phyloP scores from a whole-genome alignment of 164 flowering plant species.

The Tetrastigma voinierianum region DNA sequence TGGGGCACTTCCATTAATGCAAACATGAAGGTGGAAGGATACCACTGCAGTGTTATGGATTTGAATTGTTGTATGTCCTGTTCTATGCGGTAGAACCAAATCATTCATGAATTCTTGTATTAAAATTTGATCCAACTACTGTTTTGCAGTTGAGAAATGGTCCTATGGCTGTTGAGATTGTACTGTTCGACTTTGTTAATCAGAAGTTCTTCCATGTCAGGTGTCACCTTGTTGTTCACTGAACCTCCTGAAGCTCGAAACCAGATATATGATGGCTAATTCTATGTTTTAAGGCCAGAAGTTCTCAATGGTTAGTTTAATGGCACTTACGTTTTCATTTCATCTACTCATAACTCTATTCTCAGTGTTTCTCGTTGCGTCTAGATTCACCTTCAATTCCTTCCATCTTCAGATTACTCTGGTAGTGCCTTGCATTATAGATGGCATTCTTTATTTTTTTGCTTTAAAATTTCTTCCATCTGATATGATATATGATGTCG shows the following conservation, averaged over 20 bases:
- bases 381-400: background rate
- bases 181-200: slow-evolving; percentile 20
- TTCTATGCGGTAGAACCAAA: background rate
- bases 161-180: slow-evolving; percentile 19
- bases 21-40: background rate
- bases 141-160: slow-evolving; percentile 21
- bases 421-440: background rate
- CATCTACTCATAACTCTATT: background rate
- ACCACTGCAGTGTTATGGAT: too few relatives aligned
- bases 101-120: background rate
- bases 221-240: slow-evolving; percentile 83
- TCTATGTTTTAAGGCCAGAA: slow-evolving; percentile 96
- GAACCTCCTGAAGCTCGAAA: slow-evolving; percentile 93
- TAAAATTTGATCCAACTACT: background rate
- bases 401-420: slow-evolving; percentile 4
- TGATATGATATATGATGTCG: background rate
- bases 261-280: slow-evolving; percentile 85
- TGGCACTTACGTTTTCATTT: background rate
- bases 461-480: too few relatives aligned
- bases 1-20: background rate
- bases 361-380: background rate
- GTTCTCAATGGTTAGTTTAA: slow-evolving; percentile 67
- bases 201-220: slow-evolving; percentile 37
- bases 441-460: too few relatives aligned
- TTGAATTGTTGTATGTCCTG: too few relatives aligned